Base-by-base conservation (phyloP, 2,329 filamentous ascomycete species). In the Colletotrichum sp. region DNA sequence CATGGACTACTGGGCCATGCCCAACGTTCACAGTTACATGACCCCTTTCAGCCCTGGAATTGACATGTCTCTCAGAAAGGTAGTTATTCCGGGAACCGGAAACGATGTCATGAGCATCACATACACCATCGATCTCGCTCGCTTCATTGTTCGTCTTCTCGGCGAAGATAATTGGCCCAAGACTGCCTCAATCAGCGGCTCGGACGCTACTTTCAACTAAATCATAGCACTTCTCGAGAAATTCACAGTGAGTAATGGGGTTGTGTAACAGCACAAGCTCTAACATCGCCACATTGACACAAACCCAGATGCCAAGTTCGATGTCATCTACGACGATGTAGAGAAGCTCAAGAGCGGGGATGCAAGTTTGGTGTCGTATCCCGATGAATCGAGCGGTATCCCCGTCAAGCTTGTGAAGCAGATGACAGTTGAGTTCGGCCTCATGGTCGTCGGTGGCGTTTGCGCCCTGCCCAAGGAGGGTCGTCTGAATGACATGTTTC, bases 101-200 rank as follows among this genome's bases (percentile, higher is more conserved):
- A 63, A 75, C 16, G 66, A 75, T 3, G 27, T 15, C 13, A 13
- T 75, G n/a, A 63, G 24, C 6, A 51, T 73, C 11, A 66, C 73
- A 2, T 75, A 75, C 34, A 51, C 59, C n/a, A 36, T 54, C 1
- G 73, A 75, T 8, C 36, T 75, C 4, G 73, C 73, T 6, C 59
- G 66, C 21, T 87, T 86, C 69, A 79, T 87, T 16, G 82, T 81
- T 31, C 79, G 78, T 18, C 70, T 81, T 11, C 77, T 88, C 6
- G 81, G 82, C 3, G 13, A 54, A 51, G 13, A 12, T 11, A 29
- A 2, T n/a, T 51, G 43, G 62, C 18, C 34, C 34, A 36, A 3
- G 57, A 33, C 29, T 34, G 57, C 27, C 11, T 33, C 27, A 21
- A 27, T 64, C 24, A 47, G 61, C 7, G 61, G 61, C n/a, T 15